Percentiles rank a stretch among this genome's conserved stretches.
These are phyloP conservation scores for Aspergillus steynii DNA, from an alignment of 495 filamentous ascomycete species.

Conservation along the genomic window DNA sequence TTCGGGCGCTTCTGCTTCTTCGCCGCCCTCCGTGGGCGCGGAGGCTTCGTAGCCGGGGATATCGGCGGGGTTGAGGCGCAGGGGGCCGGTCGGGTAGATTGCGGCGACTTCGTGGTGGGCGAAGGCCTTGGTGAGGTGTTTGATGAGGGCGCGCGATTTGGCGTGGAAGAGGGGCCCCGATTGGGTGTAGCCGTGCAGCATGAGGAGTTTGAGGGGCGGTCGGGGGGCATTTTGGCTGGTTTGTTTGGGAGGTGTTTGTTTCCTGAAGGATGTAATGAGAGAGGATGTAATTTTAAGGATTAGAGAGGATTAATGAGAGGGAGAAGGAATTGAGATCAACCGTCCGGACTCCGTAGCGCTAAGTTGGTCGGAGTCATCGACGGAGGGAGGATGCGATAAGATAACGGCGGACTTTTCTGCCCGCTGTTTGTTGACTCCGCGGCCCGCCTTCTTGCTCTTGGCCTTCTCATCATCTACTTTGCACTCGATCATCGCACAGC, in stretches of 20 bases:
- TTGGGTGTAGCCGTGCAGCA: slow-evolving; percentile 82
- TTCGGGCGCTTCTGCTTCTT: slow-evolving; percentile 43
- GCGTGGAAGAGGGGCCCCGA: slow-evolving; percentile 81
- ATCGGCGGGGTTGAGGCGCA: slow-evolving; percentile 63
- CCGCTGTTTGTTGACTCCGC: too few relatives aligned
- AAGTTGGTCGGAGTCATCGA: too few relatives aligned
- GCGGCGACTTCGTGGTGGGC: slow-evolving; percentile 53
- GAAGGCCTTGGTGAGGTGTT: slow-evolving; percentile 74
- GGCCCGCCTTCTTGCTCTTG: too few relatives aligned
- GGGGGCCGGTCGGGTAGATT: slow-evolving; percentile 52
- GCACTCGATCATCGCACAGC: too few relatives aligned
- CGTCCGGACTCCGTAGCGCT: too few relatives aligned
- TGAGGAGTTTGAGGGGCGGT: slow-evolving; percentile 54
- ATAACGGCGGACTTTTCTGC: too few relatives aligned
- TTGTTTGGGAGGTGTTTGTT: background rate
- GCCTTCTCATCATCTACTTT: too few relatives aligned
- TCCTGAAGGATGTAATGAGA: too few relatives aligned
- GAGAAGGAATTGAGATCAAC: too few relatives aligned
- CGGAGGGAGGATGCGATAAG: too few relatives aligned
- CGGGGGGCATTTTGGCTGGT: slow-evolving; percentile 19
- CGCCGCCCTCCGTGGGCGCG: slow-evolving; percentile 9
- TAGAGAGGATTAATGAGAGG: too few relatives aligned
- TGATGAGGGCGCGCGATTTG: slow-evolving; percentile 86
- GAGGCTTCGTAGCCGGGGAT: slow-evolving; percentile 64
- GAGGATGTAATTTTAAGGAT: too few relatives aligned